A percentile compares a stretch with the other conserved stretches of the same genome.
phyloP scores from a whole-genome alignment of 139 green algal genomes.

The Closterium sp. region DNA sequence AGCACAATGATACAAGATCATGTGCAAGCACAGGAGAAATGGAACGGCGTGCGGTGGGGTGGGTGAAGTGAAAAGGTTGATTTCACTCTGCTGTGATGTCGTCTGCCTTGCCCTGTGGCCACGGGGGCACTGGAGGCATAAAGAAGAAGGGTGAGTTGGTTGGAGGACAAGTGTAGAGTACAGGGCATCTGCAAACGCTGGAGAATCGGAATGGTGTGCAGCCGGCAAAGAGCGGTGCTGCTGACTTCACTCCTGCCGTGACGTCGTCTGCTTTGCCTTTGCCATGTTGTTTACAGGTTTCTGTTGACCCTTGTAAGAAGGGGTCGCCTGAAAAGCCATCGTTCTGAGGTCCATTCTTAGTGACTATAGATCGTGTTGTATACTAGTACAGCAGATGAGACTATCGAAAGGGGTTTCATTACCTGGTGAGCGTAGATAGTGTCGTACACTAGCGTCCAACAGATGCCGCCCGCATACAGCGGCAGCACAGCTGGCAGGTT shows the following conservation, averaged over 20 bases:
- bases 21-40: too few relatives aligned
- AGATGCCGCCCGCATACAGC: constrained; percentile 72
- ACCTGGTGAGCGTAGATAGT: constrained; percentile 98
- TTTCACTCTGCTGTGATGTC: too few relatives aligned
- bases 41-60: too few relatives aligned
- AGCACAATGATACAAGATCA: too few relatives aligned
- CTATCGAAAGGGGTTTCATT: too few relatives aligned
- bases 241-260: too few relatives aligned
- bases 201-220: background rate
- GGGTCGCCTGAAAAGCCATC: background rate
- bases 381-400: background rate
- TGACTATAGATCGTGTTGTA: background rate
- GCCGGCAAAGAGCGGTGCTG: background rate
- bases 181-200: background rate
- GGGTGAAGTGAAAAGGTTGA: background rate
- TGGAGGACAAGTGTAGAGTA: background rate
- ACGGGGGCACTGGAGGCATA: too few relatives aligned
- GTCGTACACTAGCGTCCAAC: constrained; percentile 97
- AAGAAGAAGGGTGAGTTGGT: background rate
- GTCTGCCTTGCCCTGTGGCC: too few relatives aligned
- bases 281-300: background rate
- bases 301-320: background rate
- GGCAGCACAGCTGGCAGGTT: constrained; percentile 76
- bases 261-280: background rate
- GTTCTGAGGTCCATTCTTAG: background rate